Base-by-base conservation (phyloP, 768 basidiomycete species). In the Kwoniella sp. region DNA sequence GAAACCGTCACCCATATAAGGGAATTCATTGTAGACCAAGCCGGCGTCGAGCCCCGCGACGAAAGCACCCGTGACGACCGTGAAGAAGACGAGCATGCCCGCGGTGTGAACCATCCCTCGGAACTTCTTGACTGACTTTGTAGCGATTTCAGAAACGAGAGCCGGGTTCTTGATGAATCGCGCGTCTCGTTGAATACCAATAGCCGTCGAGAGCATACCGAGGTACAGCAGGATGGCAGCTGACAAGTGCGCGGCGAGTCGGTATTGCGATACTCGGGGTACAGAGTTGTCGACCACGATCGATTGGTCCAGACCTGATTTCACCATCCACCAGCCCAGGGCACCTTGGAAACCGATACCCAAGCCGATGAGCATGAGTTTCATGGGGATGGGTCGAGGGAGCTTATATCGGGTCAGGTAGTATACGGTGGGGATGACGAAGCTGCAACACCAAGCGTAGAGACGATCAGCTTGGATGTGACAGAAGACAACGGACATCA, bases 301-400 rank as follows among this genome's bases (percentile, higher is more conserved):
- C 12, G 90, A 86, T 58, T 91, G 87, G 72, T 93, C 90, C 12
- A 99, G 84, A 1, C 96, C 96, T 13, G 93, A 97, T 79, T 94
- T 90, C 61, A 99, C 96, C 96, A 99, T 99, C 84, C 98, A 97
- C 96, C 96, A 99, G 28, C 96, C 96, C 22, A 99, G 84, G 22
- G 86, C 85, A 52, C 96, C 96, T 81, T 99, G 93, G 22, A 87
- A 88, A 29, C 93, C 96, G 56, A 99, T 89, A 31, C 97, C 86
- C 0, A 87, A 75, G 0, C 89, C 90, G 68, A 98, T 85, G 1
- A 86, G 88, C 15, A 86, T 80, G 25, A 96, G 86, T 67, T 87
- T 86, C n/a, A 81, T 73, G 1, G 87, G 85, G 65, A 92, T 84
- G 0, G 85, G 78, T 1, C 84, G 81, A 4, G 91, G 84, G 29